These are phyloP conservation scores for Ustilago curta DNA, from an alignment of 1,284 basidiomycete species.

Conservation along the genomic window DNA sequence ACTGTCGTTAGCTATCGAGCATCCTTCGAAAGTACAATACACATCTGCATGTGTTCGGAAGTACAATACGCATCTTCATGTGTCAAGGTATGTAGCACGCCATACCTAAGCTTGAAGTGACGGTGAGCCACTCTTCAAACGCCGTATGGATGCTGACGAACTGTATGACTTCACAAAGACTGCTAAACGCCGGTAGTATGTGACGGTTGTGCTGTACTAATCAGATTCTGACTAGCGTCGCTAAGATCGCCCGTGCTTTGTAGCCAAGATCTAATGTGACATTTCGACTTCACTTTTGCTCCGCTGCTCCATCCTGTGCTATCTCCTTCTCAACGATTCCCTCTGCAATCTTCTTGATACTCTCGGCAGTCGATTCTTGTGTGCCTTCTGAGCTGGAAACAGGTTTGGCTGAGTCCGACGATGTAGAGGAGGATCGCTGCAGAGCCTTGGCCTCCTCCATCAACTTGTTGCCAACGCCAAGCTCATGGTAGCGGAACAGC, in stretches of 20 bases:
- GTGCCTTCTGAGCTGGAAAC: not conserved
- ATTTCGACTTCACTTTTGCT: slow-evolving; percentile 17
- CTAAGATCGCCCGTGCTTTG: too few relatives aligned
- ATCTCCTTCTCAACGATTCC: slow-evolving; percentile 49
- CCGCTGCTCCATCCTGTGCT: slow-evolving; percentile 21
- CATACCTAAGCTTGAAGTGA: too few relatives aligned
- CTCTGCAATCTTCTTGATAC: slow-evolving; percentile 46
- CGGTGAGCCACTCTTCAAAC: too few relatives aligned
- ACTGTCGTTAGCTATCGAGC: slow-evolving; percentile 1
- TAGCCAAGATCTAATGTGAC: not conserved
- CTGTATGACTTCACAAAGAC: too few relatives aligned
- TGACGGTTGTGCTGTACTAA: too few relatives aligned
- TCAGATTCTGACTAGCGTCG: too few relatives aligned
- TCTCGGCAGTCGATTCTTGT: slow-evolving; percentile 25
- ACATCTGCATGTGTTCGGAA: too few relatives aligned
- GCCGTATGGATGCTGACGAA: too few relatives aligned
- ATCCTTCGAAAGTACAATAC: too few relatives aligned
- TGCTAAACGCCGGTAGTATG: too few relatives aligned
- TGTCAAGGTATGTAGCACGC: too few relatives aligned
- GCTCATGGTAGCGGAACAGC: slow-evolving; percentile 73
- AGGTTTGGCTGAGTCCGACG: not conserved
- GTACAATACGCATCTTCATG: too few relatives aligned
- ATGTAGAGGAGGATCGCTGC: slow-evolving; percentile 18
- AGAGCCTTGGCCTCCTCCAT: slow-evolving; percentile 46
- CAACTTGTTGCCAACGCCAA: slow-evolving; percentile 37